Conservation (phyloP, 2,329 filamentous ascomycete genomes). For the Ascosphaera apis region DNA sequence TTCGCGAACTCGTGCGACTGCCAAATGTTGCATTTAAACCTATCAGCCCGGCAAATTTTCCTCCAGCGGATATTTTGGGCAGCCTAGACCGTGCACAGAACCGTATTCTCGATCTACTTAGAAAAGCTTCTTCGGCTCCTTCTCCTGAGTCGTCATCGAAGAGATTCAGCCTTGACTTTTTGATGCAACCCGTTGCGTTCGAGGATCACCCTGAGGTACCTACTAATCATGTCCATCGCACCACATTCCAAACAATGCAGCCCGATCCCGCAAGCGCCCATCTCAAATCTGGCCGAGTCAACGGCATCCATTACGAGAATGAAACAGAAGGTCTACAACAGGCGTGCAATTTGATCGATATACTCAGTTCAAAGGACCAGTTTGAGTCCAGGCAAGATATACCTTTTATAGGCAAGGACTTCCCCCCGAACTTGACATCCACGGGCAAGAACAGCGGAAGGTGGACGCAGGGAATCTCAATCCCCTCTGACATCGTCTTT, state of each 20-base stretch:
- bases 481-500: conserved; percentile 56
- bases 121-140: not conserved
- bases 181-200: conserved; percentile 39
- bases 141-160: not conserved
- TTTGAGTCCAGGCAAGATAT: too few relatives aligned
- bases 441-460: conserved; percentile 7
- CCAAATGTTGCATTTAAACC: conserved; percentile 47
- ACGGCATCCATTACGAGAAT: too few relatives aligned
- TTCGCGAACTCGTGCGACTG: conserved; percentile 67
- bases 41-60: conserved; percentile 42
- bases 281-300: conserved; percentile 18
- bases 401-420: too few relatives aligned
- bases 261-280: conserved; percentile 27
- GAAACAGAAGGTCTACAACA: too few relatives aligned
- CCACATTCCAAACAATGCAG: conserved; percentile 39
- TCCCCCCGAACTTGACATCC: too few relatives aligned
- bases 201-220: conserved; percentile 22
- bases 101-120: conserved; percentile 56
- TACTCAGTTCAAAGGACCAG: too few relatives aligned
- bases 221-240: conserved; percentile 32
- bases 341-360: too few relatives aligned
- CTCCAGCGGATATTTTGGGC: conserved; percentile 33
- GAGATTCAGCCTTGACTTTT: conserved; percentile 39
- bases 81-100: conserved; percentile 52
- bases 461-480: conserved; percentile 11